These are phyloP conservation scores for Boletellus deceptivus DNA, from an alignment of 1,284 basidiomycete genomes.

Conservation along the genomic window DNA sequence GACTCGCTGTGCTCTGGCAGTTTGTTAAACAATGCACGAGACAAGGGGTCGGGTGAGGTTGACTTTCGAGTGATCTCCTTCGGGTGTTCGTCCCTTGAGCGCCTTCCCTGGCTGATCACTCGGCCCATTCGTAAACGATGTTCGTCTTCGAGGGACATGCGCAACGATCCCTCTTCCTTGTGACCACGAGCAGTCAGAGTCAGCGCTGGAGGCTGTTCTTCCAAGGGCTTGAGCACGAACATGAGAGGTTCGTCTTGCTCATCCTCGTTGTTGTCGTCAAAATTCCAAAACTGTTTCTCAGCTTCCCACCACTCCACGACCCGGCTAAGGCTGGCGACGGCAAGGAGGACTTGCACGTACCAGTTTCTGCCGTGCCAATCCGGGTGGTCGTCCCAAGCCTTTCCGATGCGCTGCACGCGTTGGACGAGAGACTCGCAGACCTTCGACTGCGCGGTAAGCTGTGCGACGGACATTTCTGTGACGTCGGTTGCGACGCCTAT, in stretches of 20 bases:
- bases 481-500: slow-evolving; percentile 96
- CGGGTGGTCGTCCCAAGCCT: slow-evolving; percentile 94
- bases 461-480: slow-evolving; percentile 83
- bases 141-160: slow-evolving; percentile 57
- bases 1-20: slow-evolving; percentile 60
- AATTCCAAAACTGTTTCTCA: slow-evolving; percentile 99
- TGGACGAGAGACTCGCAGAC: slow-evolving; percentile 86
- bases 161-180: slow-evolving; percentile 47
- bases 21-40: slow-evolving; percentile 40
- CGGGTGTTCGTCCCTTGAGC: slow-evolving; percentile 55
- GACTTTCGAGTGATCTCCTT: slow-evolving; percentile 44
- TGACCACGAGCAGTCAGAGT: slow-evolving; percentile 41
- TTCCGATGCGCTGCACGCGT: slow-evolving; percentile 87
- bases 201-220: slow-evolving; percentile 48
- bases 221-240: slow-evolving; percentile 84
- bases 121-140: slow-evolving; percentile 48
- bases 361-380: slow-evolving; percentile 98
- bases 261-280: slow-evolving; percentile 90
- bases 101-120: slow-evolving; percentile 50
- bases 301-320: slow-evolving; percentile 99
- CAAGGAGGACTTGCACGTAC: slow-evolving; percentile 96
- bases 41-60: slow-evolving; percentile 33
- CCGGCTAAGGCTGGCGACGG: slow-evolving; percentile 93
- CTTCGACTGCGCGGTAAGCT: slow-evolving; percentile 83
- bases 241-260: slow-evolving; percentile 87